A percentile compares a stretch with the other conserved stretches of the same genome.
Conservation (phyloP, 768 basidiomycete genomes). For the Calocybe indica region DNA sequence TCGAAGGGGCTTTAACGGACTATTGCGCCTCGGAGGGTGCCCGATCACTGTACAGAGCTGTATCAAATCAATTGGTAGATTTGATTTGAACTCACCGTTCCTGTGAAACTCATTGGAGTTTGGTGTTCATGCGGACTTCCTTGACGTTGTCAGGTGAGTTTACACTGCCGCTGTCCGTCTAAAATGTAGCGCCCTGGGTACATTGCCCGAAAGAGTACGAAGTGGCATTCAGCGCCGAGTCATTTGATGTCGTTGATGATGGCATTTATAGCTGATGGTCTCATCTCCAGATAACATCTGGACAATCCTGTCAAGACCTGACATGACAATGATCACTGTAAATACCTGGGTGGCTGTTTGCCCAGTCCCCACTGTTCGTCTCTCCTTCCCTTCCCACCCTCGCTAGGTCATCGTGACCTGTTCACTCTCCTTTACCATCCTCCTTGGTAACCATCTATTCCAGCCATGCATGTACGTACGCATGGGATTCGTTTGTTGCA, state of each 20-base stretch:
- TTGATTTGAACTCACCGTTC: constrained; percentile 26
- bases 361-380: constrained; percentile 8
- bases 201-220: too few species aligned
- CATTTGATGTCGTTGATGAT: too few species aligned
- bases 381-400: constrained; percentile 14
- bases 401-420: constrained; percentile 14
- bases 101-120: too few species aligned
- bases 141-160: too few species aligned
- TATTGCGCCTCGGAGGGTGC: constrained; percentile 71
- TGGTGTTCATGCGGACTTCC: too few species aligned
- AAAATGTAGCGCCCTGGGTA: too few species aligned
- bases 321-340: constrained; percentile 17
- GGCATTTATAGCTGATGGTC: too few species aligned
- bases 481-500: constrained; percentile 7
- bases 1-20: constrained; percentile 45
- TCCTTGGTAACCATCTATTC: constrained; percentile 12
- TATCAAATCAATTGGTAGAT: constrained; percentile 69
- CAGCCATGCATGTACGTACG: constrained; percentile 16
- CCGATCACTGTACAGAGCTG: constrained; percentile 70
- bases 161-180: too few species aligned
- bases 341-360: constrained; percentile 6
- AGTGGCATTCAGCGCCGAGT: too few species aligned
- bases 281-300: too few species aligned
- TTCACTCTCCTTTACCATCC: constrained; percentile 16
- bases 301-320: too few species aligned